These are phyloP conservation scores for Fimicolochytrium jonesii DNA, from an alignment of 192 early-diverging fungal genomes.

Conservation along the genomic window DNA sequence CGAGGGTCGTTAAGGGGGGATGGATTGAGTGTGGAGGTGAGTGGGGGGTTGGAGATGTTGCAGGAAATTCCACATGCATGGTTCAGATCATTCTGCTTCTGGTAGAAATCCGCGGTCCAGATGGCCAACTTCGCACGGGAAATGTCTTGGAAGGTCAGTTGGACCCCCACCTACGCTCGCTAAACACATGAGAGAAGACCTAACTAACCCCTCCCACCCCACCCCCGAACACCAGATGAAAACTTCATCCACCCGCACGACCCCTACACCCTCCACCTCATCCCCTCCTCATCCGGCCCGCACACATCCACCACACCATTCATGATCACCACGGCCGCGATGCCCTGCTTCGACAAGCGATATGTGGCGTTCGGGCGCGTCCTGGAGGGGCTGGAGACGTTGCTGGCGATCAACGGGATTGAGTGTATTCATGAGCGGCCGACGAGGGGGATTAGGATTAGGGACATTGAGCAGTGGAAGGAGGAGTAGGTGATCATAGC, in stretches of 20 bases:
- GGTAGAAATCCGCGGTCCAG: neutral
- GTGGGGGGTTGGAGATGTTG: too few species aligned
- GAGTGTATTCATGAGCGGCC: conserved; percentile 37
- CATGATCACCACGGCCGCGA: conserved; percentile 39
- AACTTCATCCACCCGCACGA: conserved; percentile 48
- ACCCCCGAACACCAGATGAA: conserved; percentile 34
- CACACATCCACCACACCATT: conserved; percentile 39
- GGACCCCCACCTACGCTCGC: too few species aligned
- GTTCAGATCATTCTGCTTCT: neutral
- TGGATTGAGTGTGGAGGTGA: conserved; percentile 46
- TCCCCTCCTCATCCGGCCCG: conserved; percentile 34
- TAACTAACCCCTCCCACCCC: too few species aligned
- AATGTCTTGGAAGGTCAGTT: conserved; percentile 3
- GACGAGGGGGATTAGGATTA: too few species aligned
- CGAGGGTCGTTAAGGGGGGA: conserved; percentile 35
- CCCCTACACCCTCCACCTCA: conserved; percentile 38
- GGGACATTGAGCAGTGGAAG: too few species aligned
- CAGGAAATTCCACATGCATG: too few species aligned
- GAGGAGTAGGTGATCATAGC: too few species aligned
- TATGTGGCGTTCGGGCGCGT: conserved; percentile 45
- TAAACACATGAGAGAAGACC: neutral
- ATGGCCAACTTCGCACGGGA: neutral
- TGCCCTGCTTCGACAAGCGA: conserved; percentile 47
- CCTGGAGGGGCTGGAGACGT: conserved; percentile 36
- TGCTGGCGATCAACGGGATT: conserved; percentile 28